Percentiles rank a stretch among this genome's conserved stretches.
Evolutionary conservation across 805 yeast species (phyloP).

Genomic region (Metschnikowia dekortorum): DNA sequence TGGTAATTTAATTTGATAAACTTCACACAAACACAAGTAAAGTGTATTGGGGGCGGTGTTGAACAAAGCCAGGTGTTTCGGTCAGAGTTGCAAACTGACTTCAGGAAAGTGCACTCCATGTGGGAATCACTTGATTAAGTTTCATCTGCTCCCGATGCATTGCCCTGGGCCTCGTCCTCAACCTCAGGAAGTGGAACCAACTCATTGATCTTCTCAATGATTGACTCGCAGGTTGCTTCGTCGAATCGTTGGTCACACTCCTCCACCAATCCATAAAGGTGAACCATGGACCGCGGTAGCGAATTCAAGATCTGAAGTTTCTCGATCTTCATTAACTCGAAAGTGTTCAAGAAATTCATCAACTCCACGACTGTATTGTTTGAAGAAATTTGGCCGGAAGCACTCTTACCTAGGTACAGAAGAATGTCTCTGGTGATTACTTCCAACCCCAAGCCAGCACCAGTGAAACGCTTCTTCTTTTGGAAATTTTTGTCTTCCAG

Average conservation of each 20-base stretch:
- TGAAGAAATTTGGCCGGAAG: slow-evolving; percentile 21
- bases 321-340: slow-evolving; percentile 73
- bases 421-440: slow-evolving; percentile 45
- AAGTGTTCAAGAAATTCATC: slow-evolving; percentile 44
- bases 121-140: background rate
- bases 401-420: slow-evolving; percentile 33
- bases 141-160: background rate
- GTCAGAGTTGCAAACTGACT: background rate
- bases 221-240: slow-evolving; percentile 58
- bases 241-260: slow-evolving; percentile 85
- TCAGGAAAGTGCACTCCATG: background rate
- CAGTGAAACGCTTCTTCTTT: slow-evolving; percentile 26
- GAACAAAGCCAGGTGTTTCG: background rate
- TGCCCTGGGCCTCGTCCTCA: slow-evolving; percentile 3
- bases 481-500: slow-evolving; percentile 26
- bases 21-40: background rate
- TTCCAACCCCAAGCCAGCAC: slow-evolving; percentile 47
- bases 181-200: slow-evolving; percentile 45
- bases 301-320: slow-evolving; percentile 77
- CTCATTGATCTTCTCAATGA: slow-evolving; percentile 52
- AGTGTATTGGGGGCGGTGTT: background rate
- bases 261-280: slow-evolving; percentile 74
- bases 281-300: slow-evolving; percentile 76
- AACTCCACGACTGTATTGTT: slow-evolving; percentile 29
- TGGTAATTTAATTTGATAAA: background rate